Evolutionary conservation across 257 asterid genomes (phyloP), one percentile per base, ranked within the genome.

Genomic region (Mitragyna speciosa): DNA sequence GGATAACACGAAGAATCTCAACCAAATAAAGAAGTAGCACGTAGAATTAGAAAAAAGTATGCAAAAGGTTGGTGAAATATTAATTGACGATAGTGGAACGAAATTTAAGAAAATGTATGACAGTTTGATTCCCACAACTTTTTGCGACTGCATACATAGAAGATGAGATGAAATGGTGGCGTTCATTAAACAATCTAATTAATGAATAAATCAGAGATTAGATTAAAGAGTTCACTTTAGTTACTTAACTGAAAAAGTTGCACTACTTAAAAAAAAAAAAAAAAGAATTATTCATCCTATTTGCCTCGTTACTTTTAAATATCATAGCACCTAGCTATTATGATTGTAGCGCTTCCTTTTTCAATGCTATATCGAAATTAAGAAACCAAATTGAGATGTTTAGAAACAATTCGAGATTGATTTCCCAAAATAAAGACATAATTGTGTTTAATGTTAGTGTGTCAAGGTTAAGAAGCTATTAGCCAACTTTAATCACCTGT

Each of bases 381-480:
- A 22, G 73, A 69, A 19, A 69, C 19, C 22, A 9, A 20, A 20
- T 17, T 10, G 17, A 8, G 73, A 41, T 69, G 16, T 69, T 41
- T 30, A 3, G 70, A 28, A 12, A 28, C 19, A 12, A 12, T 28
- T 12, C 16, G 20, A 15, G 20, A 7, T 31, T 30, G 31, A 22
- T 41, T 7, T 19, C 49, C 24, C 15, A 41, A 75, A 75, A 28
- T 33, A 75, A 58, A 56, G 10, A 54, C 30, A 30, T 19, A 19
- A 73, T 16, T 49, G 78, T 39, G 51, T n/a, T 54, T 19, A 48
- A 31, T 52, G 26, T 22, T 45, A 52, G 66, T 7, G 54, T 12
- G 20, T 52, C 33, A 26, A 68, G 68, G 70, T 51, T 45, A 70
- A 76, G 31, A 83, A 75, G 52, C 58, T 68, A 49, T 43, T 59